phyloP scores from a whole-genome alignment of 257 asterid genomes.

The Capsicum baccatum region DNA sequence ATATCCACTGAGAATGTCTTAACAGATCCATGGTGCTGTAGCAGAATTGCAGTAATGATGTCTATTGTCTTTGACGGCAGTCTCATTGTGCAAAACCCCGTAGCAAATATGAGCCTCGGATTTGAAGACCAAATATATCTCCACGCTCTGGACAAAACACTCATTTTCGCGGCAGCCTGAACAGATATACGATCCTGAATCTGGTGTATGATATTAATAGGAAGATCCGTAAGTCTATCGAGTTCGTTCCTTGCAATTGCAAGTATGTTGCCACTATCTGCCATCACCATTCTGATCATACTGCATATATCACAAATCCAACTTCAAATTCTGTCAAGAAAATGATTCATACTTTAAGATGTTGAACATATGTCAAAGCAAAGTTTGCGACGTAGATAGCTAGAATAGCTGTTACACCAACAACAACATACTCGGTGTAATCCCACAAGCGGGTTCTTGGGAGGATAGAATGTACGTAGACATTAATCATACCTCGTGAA shows the following conservation, averaged over 20 bases:
- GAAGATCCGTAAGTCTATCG: neutral
- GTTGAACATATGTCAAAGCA: neutral
- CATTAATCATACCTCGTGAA: neutral
- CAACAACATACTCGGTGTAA: too few species aligned
- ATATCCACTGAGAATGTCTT: neutral
- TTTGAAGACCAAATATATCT: constrained; percentile 21
- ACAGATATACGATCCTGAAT: neutral
- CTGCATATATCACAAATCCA: neutral
- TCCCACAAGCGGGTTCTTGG: too few species aligned
- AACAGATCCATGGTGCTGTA: neutral
- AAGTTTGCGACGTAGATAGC: neutral
- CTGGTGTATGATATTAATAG: constrained; percentile 2
- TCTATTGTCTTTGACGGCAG: neutral
- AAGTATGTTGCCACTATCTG: neutral
- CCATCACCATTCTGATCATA: neutral
- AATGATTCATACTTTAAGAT: neutral
- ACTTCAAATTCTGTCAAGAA: neutral
- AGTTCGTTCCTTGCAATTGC: neutral
- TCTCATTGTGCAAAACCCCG: neutral
- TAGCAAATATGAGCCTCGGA: neutral
- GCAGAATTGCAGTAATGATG: neutral
- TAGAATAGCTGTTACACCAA: neutral
- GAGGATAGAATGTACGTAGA: neutral
- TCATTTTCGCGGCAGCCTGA: neutral
- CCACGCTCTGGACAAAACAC: neutral